Evolutionary conservation across 2,329 filamentous ascomycete species (phyloP).

Genomic region (Neobulgaria alba): DNA sequence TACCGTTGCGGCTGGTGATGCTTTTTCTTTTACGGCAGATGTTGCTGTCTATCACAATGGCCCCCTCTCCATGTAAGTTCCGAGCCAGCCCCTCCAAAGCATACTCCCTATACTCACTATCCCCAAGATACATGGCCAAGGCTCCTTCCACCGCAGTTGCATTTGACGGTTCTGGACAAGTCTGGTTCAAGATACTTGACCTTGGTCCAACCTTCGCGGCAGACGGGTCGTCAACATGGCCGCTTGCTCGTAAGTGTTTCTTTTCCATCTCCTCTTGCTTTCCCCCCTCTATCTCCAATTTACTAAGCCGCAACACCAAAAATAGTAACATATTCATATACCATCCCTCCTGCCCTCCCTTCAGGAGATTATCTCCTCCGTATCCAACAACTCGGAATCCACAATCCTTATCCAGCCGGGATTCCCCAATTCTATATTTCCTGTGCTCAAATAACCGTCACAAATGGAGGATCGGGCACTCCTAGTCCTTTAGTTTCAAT

Average conservation of each 20-base stretch:
- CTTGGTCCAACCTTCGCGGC: slow-evolving; percentile 25
- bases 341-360: slow-evolving; percentile 21
- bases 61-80: slow-evolving; percentile 23
- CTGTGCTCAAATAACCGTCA: slow-evolving; percentile 26
- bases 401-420: slow-evolving; percentile 24
- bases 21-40: slow-evolving; percentile 39
- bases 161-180: slow-evolving; percentile 30
- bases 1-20: slow-evolving; percentile 31
- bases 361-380: slow-evolving; percentile 26
- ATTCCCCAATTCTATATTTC: slow-evolving; percentile 27
- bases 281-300: background rate
- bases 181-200: slow-evolving; percentile 33
- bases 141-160: slow-evolving; percentile 26
- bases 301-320: background rate
- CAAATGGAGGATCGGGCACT: slow-evolving; percentile 20
- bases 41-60: slow-evolving; percentile 30
- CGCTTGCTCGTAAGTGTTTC: slow-evolving; percentile 18
- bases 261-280: background rate
- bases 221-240: slow-evolving; percentile 19
- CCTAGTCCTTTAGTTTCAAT: slow-evolving; percentile 24
- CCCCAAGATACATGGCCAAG: slow-evolving; percentile 31
- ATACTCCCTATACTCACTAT: slow-evolving; percentile 1
- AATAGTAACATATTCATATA: slow-evolving; percentile 25
- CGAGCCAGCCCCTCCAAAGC: background rate
- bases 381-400: slow-evolving; percentile 25